Conservation (phyloP, 208 protist species). For the Trypanosoma conorhini region DNA sequence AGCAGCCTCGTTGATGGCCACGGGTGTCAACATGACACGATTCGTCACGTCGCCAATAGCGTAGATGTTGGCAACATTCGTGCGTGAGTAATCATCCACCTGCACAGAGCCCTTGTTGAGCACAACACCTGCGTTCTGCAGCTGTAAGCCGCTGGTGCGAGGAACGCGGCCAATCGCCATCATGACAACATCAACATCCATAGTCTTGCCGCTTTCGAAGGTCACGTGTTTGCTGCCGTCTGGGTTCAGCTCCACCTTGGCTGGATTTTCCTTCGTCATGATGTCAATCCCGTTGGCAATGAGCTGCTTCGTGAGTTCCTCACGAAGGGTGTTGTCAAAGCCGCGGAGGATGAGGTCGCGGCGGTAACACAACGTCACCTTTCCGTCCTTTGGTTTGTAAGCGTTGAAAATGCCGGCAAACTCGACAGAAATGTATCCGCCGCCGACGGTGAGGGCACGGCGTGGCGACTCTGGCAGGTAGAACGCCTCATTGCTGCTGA, state of each 20-base stretch:
- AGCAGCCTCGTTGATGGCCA: conserved; percentile 89
- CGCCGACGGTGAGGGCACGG: conserved; percentile 82
- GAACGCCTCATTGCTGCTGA: conserved; percentile 93
- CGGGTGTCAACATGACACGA: conserved; percentile 89
- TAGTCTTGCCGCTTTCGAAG: conserved; percentile 77
- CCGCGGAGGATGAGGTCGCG: conserved; percentile 79
- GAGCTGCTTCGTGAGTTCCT: conserved; percentile 79
- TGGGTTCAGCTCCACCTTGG: conserved; percentile 65
- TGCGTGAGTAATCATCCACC: conserved; percentile 93
- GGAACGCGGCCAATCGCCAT: conserved; percentile 96
- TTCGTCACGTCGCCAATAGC: conserved; percentile 98
- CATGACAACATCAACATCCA: conserved; percentile 94
- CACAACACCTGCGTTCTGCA: conserved; percentile 92
- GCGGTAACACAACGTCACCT: conserved; percentile 85
- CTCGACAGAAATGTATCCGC: conserved; percentile 91
- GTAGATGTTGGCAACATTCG: conserved; percentile 95
- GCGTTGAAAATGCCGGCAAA: conserved; percentile 93
- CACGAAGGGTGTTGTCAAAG: conserved; percentile 82
- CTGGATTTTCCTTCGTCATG: conserved; percentile 73
- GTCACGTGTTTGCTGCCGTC: conserved; percentile 76
- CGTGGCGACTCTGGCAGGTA: conserved; percentile 80
- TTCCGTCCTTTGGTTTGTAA: conserved; percentile 68
- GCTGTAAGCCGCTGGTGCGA: conserved; percentile 88
- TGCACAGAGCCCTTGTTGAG: conserved; percentile 84
- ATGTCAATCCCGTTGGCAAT: conserved; percentile 81